Evolutionary conservation across 2,329 filamentous ascomycete species (phyloP).

Genomic region (Trichoderma polysporum): DNA sequence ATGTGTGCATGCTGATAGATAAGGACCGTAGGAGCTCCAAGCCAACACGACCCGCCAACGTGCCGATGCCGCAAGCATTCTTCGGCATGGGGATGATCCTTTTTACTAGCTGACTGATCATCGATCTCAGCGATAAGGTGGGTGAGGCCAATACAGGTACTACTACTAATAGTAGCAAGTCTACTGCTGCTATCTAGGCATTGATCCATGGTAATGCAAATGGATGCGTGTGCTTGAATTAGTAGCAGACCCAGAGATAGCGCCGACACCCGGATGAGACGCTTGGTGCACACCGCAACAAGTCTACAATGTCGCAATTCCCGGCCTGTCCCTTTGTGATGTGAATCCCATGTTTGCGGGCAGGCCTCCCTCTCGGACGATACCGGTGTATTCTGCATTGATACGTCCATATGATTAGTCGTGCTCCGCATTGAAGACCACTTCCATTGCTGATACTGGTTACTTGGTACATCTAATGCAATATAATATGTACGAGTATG

Average conservation of each 20-base stretch:
- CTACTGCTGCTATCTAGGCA: no score
- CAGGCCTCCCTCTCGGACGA: no score
- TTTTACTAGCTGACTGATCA: constrained; percentile 2
- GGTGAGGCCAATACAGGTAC: background rate
- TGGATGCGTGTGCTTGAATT: constrained; percentile 2
- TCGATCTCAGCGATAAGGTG: constrained; percentile 15
- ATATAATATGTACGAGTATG: background rate
- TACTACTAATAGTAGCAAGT: no score
- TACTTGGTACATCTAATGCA: background rate
- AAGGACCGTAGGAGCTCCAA: background rate
- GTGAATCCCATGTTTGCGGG: background rate
- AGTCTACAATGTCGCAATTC: background rate
- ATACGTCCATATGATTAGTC: background rate
- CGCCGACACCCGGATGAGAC: background rate
- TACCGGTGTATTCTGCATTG: background rate
- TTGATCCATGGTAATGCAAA: no score
- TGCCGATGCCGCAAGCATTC: background rate
- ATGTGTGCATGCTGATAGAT: background rate
- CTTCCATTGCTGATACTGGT: no score
- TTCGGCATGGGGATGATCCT: background rate
- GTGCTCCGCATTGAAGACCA: background rate
- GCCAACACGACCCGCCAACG: background rate
- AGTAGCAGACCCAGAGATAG: background rate
- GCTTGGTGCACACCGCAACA: background rate
- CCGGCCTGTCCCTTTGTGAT: background rate